Evolutionary conservation across 495 filamentous ascomycete genomes (phyloP), one percentile per base, ranked within the genome.

Genomic region (Pyronema domesticum): DNA sequence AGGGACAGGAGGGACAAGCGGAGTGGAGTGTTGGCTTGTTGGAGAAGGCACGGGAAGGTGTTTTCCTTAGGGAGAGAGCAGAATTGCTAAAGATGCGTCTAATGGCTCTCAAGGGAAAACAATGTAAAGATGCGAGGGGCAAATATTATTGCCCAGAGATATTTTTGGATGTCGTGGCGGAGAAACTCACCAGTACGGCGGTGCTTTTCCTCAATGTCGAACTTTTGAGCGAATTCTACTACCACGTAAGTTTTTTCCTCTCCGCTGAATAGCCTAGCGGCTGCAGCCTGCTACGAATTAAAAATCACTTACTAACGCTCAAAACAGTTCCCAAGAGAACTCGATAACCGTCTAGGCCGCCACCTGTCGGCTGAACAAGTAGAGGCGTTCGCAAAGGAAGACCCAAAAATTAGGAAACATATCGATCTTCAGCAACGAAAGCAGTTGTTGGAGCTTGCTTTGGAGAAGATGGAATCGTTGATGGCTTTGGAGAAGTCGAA

Each of bases 161-260:
- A 55, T 96, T 99, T 74, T 79, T 99, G 30, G 91, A 99, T 65
- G 85, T 93, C 8, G 91, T 95, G 9, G 87, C 91, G 33, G 85
- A 93, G 62, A 95, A 96, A 69, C 80, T 99, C 53, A 88, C 88
- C 13, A 80, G 85, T 3, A 96, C 89, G 0, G 89, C 91, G 9
- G 93, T 96, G 8, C 77, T 99, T 0, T 99, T 99, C 74, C 78
- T 99, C 8, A 95, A 99, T 60, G 93, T 95, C 37, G 91, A 99
- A 71, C 76, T 99, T 23, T 76, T 99, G 40, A 86, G 85, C 4
- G 94, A 96, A 65, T 99, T 96, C 62, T 95, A 95, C 71, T 89
- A 93, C 66, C 82, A 89, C 64, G 63, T 62, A 65, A 39, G 36
- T 46, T 46, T 14, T 36, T 35, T 39, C 17, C n/a, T n/a, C n/a